Percentiles rank a stretch among this genome's conserved stretches.
Conservation (phyloP, 768 basidiomycete species). For the Serendipita sp. region DNA sequence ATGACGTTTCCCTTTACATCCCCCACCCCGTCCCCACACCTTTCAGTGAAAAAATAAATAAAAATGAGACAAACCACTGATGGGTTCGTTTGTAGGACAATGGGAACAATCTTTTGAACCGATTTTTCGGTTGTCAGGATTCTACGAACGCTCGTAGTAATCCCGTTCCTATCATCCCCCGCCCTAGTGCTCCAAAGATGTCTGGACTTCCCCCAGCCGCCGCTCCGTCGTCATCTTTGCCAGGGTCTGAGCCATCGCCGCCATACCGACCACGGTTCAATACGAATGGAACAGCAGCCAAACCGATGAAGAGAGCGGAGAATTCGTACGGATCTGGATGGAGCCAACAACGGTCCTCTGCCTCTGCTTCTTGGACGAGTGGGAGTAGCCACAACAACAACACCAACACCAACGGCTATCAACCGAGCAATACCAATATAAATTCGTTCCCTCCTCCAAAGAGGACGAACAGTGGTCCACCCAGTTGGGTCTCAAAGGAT, state of each 20-base stretch:
- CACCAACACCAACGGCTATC: background rate
- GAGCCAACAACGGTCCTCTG: background rate
- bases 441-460: background rate
- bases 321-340: background rate
- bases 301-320: background rate
- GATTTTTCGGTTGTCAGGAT: too few relatives aligned
- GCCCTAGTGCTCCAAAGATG: too few relatives aligned
- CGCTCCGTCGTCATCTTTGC: too few relatives aligned
- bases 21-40: background rate
- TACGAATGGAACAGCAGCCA: background rate
- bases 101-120: too few relatives aligned
- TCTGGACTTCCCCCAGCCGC: too few relatives aligned
- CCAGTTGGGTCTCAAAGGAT: background rate
- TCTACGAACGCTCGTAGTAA: too few relatives aligned
- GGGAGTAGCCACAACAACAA: background rate
- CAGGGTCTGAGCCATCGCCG: background rate
- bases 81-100: too few relatives aligned
- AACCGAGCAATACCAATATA: background rate
- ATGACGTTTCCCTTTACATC: background rate
- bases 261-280: background rate
- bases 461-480: background rate
- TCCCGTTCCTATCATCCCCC: too few relatives aligned
- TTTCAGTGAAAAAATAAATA: background rate
- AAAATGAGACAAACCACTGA: too few relatives aligned
- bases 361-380: background rate